Conservation (phyloP, 2,329 filamentous ascomycete genomes). For the Fusarium longipes region DNA sequence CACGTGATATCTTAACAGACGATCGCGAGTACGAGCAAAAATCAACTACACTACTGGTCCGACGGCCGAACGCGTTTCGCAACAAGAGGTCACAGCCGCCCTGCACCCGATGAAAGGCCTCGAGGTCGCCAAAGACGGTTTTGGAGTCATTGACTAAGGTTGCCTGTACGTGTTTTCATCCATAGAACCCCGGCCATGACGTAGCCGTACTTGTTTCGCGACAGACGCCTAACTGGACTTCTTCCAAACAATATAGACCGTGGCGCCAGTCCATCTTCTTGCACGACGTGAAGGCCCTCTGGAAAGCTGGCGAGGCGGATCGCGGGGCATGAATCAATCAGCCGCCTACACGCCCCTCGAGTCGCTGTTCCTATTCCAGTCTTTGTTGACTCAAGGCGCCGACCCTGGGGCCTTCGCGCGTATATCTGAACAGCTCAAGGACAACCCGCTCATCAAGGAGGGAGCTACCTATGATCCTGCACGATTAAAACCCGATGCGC, state of each 20-base stretch:
- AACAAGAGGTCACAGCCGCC: conserved; percentile 39
- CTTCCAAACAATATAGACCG: conserved; percentile 51
- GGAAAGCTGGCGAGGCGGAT: conserved; percentile 66
- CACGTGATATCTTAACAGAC: conserved; percentile 50
- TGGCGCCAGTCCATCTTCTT: conserved; percentile 67
- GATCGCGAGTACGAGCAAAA: conserved; percentile 42
- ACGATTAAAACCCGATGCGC: conserved; percentile 79
- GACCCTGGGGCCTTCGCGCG: conserved; percentile 73
- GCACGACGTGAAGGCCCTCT: conserved; percentile 65
- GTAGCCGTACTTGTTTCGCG: conserved; percentile 40
- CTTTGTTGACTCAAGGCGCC: conserved; percentile 75
- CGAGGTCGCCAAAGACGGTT: conserved; percentile 42
- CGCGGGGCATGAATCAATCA: conserved; percentile 66
- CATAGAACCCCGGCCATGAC: conserved; percentile 44
- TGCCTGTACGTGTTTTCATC: conserved; percentile 49
- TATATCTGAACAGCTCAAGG: conserved; percentile 80
- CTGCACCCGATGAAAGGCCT: conserved; percentile 48
- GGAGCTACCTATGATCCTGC: conserved; percentile 77
- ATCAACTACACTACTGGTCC: conserved; percentile 41
- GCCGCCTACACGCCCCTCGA: conserved; percentile 85
- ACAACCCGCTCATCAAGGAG: conserved; percentile 77
- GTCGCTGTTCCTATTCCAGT: conserved; percentile 86
- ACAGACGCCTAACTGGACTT: conserved; percentile 41
- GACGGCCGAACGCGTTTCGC: conserved; percentile 38
- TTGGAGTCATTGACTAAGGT: conserved; percentile 47